These are phyloP conservation scores for Pseudogymnoascus sp. DNA, from an alignment of 2,329 filamentous ascomycete species.

Conservation along the genomic window DNA sequence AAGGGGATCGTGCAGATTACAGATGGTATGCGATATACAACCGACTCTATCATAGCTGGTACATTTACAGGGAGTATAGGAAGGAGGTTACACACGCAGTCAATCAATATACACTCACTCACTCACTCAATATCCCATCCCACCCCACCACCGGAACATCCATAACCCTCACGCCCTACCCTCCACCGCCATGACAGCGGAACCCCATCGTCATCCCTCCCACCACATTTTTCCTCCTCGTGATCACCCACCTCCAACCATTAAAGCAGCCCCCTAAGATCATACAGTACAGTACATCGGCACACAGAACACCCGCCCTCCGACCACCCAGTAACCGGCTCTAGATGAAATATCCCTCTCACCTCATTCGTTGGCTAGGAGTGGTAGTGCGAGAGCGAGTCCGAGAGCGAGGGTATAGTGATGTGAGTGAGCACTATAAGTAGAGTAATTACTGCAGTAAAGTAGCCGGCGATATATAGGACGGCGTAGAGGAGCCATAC, in stretches of 20 bases:
- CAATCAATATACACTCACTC: neutral
- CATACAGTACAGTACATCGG: neutral
- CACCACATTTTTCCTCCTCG: neutral
- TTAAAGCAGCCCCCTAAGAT: neutral
- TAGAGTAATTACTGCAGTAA: no score
- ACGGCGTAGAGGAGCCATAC: neutral
- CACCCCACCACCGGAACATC: neutral
- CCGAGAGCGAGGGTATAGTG: neutral
- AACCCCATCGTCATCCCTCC: neutral
- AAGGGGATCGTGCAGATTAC: no score
- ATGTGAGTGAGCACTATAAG: no score
- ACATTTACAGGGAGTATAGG: neutral
- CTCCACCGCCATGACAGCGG: neutral
- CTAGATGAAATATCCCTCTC: neutral
- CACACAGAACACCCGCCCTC: neutral
- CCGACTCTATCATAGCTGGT: no score
- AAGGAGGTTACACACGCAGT: neutral
- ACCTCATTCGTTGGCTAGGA: neutral
- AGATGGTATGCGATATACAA: no score
- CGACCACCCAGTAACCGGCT: neutral
- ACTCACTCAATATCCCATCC: neutral
- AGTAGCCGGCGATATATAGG: neutral
- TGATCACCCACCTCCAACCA: neutral
- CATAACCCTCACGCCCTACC: neutral
- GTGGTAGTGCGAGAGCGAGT: neutral